phyloP scores from a whole-genome alignment of 139 green algal genomes.

The Coelastrella sp. region DNA sequence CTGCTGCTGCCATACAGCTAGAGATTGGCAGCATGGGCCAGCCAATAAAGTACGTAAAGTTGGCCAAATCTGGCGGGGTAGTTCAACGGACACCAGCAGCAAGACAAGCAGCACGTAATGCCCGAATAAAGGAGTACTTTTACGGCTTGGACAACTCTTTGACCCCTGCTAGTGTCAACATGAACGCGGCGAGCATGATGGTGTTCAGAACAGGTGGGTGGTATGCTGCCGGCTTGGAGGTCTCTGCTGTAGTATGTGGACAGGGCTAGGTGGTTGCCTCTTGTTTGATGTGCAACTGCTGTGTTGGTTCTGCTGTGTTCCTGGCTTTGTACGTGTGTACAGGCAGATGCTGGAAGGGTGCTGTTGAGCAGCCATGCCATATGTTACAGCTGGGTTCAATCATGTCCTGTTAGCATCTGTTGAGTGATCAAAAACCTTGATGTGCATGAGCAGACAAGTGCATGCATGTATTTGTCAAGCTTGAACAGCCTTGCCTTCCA shows the following conservation, averaged over 20 bases:
- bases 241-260: background rate
- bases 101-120: constrained; percentile 66
- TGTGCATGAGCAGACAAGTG: too few species aligned
- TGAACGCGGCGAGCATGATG: constrained; percentile 71
- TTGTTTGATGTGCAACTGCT: too few species aligned
- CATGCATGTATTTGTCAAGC: too few species aligned
- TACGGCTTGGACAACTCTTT: constrained; percentile 78
- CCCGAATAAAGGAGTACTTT: constrained; percentile 92
- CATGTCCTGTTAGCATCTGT: too few species aligned
- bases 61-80: constrained; percentile 88
- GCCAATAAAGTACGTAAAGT: constrained; percentile 68
- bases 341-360: too few species aligned
- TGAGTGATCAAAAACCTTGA: too few species aligned
- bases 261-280: too few species aligned
- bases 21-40: constrained; percentile 39
- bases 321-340: too few species aligned
- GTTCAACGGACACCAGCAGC: constrained; percentile 75
- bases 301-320: too few species aligned
- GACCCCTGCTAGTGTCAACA: constrained; percentile 61
- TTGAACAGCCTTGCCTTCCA: too few species aligned
- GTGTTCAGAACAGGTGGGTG: constrained; percentile 80
- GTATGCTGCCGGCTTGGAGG: background rate
- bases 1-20: background rate
- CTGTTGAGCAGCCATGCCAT: too few species aligned
- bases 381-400: too few species aligned